phyloP scores from a whole-genome alignment of 805 yeast genomes.

The Maudiozyma barnettii region DNA sequence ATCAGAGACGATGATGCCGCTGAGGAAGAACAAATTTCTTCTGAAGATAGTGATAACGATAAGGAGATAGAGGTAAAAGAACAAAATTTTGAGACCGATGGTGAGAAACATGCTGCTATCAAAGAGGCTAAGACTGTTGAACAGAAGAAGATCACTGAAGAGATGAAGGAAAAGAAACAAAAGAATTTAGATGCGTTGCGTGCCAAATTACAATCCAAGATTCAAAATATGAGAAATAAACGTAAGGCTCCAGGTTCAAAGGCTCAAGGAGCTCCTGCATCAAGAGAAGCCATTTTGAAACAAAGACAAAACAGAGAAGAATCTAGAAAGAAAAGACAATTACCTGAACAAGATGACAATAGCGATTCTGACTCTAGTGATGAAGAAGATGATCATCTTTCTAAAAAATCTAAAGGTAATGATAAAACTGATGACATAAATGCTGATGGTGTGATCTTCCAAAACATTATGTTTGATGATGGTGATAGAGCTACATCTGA shows the following conservation, averaged over 20 bases:
- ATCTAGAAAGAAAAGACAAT: slow-evolving; percentile 29
- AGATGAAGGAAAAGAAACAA: slow-evolving; percentile 33
- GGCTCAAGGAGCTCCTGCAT: slow-evolving; percentile 69
- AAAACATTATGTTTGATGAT: slow-evolving; percentile 72
- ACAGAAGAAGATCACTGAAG: slow-evolving; percentile 12
- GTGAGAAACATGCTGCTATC: slow-evolving; percentile 5
- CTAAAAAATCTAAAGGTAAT: slow-evolving; percentile 28
- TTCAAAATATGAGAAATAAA: slow-evolving; percentile 57
- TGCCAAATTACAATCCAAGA: slow-evolving; percentile 69
- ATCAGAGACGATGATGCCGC: slow-evolving; percentile 12
- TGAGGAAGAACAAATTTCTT: slow-evolving; percentile 6
- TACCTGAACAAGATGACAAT: slow-evolving; percentile 29
- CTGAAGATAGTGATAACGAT: neutral
- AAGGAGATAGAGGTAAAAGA: too few relatives aligned
- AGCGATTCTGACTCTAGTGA: slow-evolving; percentile 23
- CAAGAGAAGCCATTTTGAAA: slow-evolving; percentile 69
- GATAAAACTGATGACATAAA: slow-evolving; percentile 27
- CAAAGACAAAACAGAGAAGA: slow-evolving; percentile 45
- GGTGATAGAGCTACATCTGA: slow-evolving; percentile 76
- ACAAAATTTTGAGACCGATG: slow-evolving; percentile 12
- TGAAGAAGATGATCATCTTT: slow-evolving; percentile 8
- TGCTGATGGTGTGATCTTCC: slow-evolving; percentile 52
- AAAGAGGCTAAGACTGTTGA: slow-evolving; percentile 9
- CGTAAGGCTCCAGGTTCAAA: slow-evolving; percentile 90
- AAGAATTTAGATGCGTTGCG: slow-evolving; percentile 55